Evolutionary conservation across 2,329 filamentous ascomycete genomes (phyloP), one percentile per base, ranked within the genome.

Genomic region (Penicillium griseofulvum): DNA sequence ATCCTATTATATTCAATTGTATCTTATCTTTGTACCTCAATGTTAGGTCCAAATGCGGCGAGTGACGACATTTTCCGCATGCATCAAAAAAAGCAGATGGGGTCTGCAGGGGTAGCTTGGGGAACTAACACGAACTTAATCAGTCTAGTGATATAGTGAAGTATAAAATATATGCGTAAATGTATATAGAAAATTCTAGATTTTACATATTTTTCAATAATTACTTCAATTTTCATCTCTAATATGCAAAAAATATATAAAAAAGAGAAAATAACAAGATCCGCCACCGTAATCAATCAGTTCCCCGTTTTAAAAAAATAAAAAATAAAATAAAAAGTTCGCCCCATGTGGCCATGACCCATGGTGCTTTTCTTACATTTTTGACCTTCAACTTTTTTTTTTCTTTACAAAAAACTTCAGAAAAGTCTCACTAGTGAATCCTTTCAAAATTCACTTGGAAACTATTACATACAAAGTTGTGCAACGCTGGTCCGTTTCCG

Each of bases 91-190:
- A 33, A 47, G 47, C 22, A 54, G 46, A 48, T 33, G 42, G 22
- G 33, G 55, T 49, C 59, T 65, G 59, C 62, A 65, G 62, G 62
- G 62, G 61, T 62, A 64, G 59, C 60, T 62, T 52, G 53, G 51
- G 54, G 43, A 47, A 51, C 51, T 56, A 61, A 53, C 49, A 48
- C 53, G 56, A 55, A 49, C 49, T 54, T 56, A 55, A 59, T 53
- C 48, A 56, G 44, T 50, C 29, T 49, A 43, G 37, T 49, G n/a
- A 36, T 26, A 28, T 36, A 29, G 16, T n/a, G 17, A 47, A 47
- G 44, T 47, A 33, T 47, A 46, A 14, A 24, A 16, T 34, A 34
- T 46, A 17, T 12, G 22, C 22, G 22, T 22, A 22, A 22, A 4
- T 22, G 22, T 22, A 22, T 22, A 22, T 22, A 22, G 22, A 22